A percentile compares a stretch with the other conserved stretches of the same genome.
These are phyloP conservation scores for Globisporangium megalacanthum DNA, from an alignment of 352 stramenopile genomes.

Conservation along the genomic window DNA sequence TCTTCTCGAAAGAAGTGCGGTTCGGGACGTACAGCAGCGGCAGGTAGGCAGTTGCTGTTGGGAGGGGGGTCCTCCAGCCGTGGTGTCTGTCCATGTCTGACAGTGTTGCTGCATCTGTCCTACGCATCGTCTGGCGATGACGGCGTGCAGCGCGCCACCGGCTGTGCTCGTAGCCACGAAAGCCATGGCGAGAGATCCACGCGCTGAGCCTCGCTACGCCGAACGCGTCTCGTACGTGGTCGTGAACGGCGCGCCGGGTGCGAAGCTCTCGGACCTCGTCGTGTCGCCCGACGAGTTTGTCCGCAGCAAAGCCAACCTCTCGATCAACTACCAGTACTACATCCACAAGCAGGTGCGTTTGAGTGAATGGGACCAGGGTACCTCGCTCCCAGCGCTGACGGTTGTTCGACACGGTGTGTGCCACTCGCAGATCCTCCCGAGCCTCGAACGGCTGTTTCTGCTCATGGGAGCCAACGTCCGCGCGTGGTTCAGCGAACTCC, in stretches of 20 bases:
- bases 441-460: slow-evolving; percentile 79
- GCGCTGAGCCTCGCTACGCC: slow-evolving; percentile 73
- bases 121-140: not conserved
- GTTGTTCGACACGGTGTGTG: not conserved
- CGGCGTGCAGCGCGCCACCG: slow-evolving; percentile 43
- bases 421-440: slow-evolving; percentile 57
- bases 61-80: not conserved
- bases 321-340: slow-evolving; percentile 93
- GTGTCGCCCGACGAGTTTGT: slow-evolving; percentile 74
- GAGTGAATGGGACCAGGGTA: not conserved
- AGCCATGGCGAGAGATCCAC: slow-evolving; percentile 70
- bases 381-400: not conserved
- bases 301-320: slow-evolving; percentile 30
- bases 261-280: slow-evolving; percentile 88
- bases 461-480: slow-evolving; percentile 76
- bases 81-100: not conserved
- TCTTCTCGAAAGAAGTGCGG: slow-evolving; percentile 84
- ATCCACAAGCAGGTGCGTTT: slow-evolving; percentile 80
- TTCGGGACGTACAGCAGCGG: slow-evolving; percentile 73
- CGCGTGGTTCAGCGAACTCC: slow-evolving; percentile 62
- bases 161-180: slow-evolving; percentile 76
- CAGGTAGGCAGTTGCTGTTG: slow-evolving; percentile 7
- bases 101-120: not conserved
- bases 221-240: slow-evolving; percentile 91
- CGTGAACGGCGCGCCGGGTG: slow-evolving; percentile 78